These are phyloP conservation scores for Microthlaspi erraticum DNA, from an alignment of 345 rosid genomes.

Conservation along the genomic window DNA sequence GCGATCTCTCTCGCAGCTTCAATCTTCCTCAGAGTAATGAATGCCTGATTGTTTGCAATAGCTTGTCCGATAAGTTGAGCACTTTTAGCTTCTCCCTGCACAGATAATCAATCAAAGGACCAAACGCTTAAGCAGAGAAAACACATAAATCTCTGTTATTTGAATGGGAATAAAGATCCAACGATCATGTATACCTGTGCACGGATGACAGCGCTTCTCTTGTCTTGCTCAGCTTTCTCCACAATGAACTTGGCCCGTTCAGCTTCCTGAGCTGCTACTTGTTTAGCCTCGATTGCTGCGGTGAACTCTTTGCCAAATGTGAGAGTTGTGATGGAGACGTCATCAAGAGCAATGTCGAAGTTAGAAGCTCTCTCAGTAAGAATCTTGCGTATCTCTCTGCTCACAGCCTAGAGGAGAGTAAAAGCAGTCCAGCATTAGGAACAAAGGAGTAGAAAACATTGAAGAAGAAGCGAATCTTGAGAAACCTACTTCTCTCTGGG, in stretches of 20 bases:
- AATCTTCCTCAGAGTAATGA: conserved; percentile 86
- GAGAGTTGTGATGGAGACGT: conserved; percentile 86
- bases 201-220: conserved; percentile 89
- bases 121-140: neutral
- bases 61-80: conserved; percentile 95
- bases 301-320: conserved; percentile 96
- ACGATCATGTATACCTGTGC: conserved; percentile 58
- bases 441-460: neutral
- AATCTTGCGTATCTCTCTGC: conserved; percentile 86
- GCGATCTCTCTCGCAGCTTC: conserved; percentile 98
- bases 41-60: conserved; percentile 89
- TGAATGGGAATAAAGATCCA: neutral
- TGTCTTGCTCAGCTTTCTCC: conserved; percentile 97
- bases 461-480: neutral
- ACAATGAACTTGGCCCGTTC: conserved; percentile 93
- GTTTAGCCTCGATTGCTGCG: conserved; percentile 93
- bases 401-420: conserved; percentile 44
- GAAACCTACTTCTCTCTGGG: conserved; percentile 80
- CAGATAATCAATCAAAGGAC: conserved; percentile 1
- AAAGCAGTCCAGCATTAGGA: neutral
- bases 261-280: conserved; percentile 98
- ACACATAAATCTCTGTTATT: neutral
- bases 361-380: conserved; percentile 78
- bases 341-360: conserved; percentile 74
- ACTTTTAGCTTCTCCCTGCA: conserved; percentile 92